Conservation (phyloP, 2,329 filamentous ascomycete species). For the Penicillium thymicola region DNA sequence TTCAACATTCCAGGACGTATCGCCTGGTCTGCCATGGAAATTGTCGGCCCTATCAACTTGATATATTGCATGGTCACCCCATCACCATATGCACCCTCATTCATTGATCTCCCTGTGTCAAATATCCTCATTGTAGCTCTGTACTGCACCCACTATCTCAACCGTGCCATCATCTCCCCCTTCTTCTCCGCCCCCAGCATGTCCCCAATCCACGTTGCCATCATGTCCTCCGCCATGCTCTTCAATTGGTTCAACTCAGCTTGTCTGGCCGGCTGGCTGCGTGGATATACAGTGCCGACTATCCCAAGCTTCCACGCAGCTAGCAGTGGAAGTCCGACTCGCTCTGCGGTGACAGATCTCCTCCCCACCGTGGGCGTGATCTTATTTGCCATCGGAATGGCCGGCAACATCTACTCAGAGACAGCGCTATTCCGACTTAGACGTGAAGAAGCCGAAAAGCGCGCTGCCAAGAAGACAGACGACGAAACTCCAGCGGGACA, state of each 20-base stretch:
- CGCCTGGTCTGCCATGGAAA: constrained; percentile 87
- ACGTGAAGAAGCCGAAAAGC: constrained; percentile 56
- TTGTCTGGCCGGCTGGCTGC: constrained; percentile 75
- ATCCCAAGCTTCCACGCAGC: constrained; percentile 16
- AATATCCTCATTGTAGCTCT: constrained; percentile 38
- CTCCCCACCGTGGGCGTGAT: constrained; percentile 62
- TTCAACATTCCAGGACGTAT: constrained; percentile 87
- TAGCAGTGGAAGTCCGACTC: constrained; percentile 8
- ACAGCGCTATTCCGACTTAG: constrained; percentile 85
- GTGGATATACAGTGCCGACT: constrained; percentile 64
- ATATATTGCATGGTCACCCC: constrained; percentile 70
- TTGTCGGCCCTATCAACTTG: constrained; percentile 70
- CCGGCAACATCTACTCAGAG: constrained; percentile 84
- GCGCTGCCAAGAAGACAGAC: constrained; percentile 54
- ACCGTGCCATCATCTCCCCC: constrained; percentile 81
- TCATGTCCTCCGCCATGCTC: constrained; percentile 61
- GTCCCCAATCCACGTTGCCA: constrained; percentile 74
- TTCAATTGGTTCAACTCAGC: constrained; percentile 83
- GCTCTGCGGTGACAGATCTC: constrained; percentile 16
- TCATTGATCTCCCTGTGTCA: constrained; percentile 30
- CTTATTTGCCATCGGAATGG: constrained; percentile 72
- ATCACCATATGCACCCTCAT: constrained; percentile 52
- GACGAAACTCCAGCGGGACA: constrained; percentile 29
- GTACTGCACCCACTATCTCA: constrained; percentile 79
- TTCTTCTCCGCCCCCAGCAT: constrained; percentile 81